Conservation (phyloP, 2,329 filamentous ascomycete species). For the Celoporthe dispersa region DNA sequence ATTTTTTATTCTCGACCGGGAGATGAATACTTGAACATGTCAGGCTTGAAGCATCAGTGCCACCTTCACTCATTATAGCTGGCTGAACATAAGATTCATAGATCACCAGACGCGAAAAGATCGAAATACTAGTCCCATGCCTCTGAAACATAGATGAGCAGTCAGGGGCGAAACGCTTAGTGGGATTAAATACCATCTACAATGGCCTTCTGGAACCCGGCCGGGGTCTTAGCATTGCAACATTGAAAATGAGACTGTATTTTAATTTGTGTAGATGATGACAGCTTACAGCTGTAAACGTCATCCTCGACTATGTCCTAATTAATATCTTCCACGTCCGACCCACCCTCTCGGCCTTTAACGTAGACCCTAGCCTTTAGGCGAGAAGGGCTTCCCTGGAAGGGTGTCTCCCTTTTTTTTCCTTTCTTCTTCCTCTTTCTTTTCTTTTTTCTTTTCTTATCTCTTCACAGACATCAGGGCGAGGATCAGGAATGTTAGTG, state of each 20-base stretch:
- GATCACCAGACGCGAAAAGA: too few species aligned
- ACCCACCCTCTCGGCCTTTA: not conserved
- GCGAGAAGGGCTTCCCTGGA: not conserved
- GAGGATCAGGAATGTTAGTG: too few species aligned
- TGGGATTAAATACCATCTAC: not conserved
- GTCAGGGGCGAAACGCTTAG: not conserved
- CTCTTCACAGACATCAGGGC: not conserved
- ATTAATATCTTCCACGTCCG: not conserved
- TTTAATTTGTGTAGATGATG: not conserved
- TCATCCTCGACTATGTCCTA: not conserved
- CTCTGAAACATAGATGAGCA: not conserved
- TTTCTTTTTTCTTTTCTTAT: not conserved
- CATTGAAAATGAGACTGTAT: too few species aligned
- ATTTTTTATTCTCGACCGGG: not conserved
- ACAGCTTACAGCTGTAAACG: not conserved
- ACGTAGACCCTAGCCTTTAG: not conserved
- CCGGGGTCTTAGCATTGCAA: not conserved
- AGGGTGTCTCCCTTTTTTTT: not conserved
- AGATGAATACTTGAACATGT: not conserved
- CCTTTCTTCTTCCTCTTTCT: not conserved
- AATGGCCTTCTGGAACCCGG: not conserved
- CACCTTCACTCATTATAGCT: too few species aligned
- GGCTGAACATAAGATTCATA: too few species aligned
- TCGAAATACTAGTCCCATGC: not conserved
- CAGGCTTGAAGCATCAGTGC: too few species aligned